Conservation (phyloP, 139 green algal species). For the Diplosphaera chodatii region DNA sequence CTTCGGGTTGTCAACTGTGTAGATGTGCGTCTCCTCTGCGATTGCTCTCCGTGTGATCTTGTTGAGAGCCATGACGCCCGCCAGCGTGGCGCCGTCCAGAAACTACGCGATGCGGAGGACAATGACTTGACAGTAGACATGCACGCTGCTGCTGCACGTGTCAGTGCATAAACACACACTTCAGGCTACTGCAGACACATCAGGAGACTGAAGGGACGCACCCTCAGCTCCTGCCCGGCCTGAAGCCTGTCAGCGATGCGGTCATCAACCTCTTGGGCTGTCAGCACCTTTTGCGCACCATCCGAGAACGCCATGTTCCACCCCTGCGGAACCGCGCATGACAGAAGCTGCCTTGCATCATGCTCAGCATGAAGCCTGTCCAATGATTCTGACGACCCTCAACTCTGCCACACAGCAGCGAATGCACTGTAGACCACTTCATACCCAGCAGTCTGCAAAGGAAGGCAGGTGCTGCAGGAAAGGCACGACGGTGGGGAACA, state of each 20-base stretch:
- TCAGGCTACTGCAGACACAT: too few relatives aligned
- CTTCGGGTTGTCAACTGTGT: slow-evolving; percentile 51
- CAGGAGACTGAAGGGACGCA: too few relatives aligned
- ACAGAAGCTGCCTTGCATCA: too few relatives aligned
- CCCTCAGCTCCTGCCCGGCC: background rate
- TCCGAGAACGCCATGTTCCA: slow-evolving; percentile 74
- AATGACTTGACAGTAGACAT: too few relatives aligned
- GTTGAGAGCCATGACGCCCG: slow-evolving; percentile 27
- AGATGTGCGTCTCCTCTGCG: slow-evolving; percentile 51
- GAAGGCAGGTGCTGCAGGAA: slow-evolving; percentile 80
- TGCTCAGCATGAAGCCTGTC: too few relatives aligned
- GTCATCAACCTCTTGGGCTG: slow-evolving; percentile 41
- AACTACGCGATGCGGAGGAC: too few relatives aligned
- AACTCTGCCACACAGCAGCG: too few relatives aligned
- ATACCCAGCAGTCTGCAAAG: slow-evolving; percentile 80
- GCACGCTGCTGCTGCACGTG: too few relatives aligned
- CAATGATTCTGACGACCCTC: too few relatives aligned
- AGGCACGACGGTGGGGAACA: slow-evolving; percentile 56
- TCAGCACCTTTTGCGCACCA: background rate
- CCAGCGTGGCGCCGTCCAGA: slow-evolving; percentile 37
- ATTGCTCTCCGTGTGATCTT: slow-evolving; percentile 45
- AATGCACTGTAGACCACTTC: too few relatives aligned
- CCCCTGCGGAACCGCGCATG: slow-evolving; percentile 13
- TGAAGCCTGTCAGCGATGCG: slow-evolving; percentile 33
- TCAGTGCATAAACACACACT: too few relatives aligned